Percentiles rank a stretch among this genome's conserved stretches.
Evolutionary conservation across 176 grass and related monocot species (phyloP).

Genomic region (Carex littledalei): DNA sequence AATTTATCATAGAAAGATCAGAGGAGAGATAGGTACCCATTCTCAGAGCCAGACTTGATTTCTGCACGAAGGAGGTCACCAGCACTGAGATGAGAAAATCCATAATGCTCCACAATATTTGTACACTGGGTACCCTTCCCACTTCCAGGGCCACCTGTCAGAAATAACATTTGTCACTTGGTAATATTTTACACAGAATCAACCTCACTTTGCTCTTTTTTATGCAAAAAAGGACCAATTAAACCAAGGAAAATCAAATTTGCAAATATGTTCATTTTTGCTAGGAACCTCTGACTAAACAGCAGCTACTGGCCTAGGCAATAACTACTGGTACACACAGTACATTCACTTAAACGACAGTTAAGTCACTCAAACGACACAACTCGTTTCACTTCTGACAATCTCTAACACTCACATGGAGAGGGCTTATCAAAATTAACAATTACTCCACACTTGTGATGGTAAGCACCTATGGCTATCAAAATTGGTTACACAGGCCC

Average conservation of each 20-base stretch:
- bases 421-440: not conserved
- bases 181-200: not conserved
- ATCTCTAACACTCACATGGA: not conserved
- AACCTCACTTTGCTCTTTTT: not conserved
- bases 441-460: not conserved
- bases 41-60: slow-evolving; percentile 77
- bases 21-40: slow-evolving; percentile 39
- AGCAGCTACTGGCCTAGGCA: not conserved
- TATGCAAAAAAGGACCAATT: not conserved
- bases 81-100: slow-evolving; percentile 89
- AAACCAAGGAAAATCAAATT: not conserved
- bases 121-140: slow-evolving; percentile 84
- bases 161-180: slow-evolving; percentile 26
- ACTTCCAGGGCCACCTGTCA: slow-evolving; percentile 82
- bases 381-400: not conserved
- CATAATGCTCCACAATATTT: slow-evolving; percentile 81
- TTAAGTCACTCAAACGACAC: not conserved
- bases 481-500: not conserved
- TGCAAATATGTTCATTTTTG: not conserved
- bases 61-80: slow-evolving; percentile 86
- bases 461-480: not conserved
- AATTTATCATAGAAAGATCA: slow-evolving; percentile 12
- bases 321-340: not conserved
- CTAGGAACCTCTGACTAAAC: not conserved
- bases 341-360: not conserved